Percentiles rank a stretch among this genome's conserved stretches.
These are phyloP conservation scores for Saccharomyces cerevisiae DNA, from an alignment of 805 yeast genomes.

Conservation along the genomic window DNA sequence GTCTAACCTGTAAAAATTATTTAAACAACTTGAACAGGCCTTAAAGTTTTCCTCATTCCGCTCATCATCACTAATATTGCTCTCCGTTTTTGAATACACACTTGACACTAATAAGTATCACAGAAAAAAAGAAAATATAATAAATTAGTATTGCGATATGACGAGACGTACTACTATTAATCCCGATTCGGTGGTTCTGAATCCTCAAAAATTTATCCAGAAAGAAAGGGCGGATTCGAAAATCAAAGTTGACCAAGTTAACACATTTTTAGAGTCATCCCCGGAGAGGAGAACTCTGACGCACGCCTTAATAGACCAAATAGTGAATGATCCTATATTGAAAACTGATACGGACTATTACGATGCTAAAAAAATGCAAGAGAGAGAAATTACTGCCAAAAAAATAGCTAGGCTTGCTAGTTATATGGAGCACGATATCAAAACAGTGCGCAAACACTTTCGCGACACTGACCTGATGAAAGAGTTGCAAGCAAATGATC, in stretches of 20 bases:
- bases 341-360: conserved; percentile 47
- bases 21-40: not conserved
- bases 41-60: not conserved
- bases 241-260: conserved; percentile 40
- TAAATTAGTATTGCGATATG: conserved; percentile 12
- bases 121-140: not conserved
- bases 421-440: conserved; percentile 44
- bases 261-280: conserved; percentile 48
- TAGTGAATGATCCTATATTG: conserved; percentile 61
- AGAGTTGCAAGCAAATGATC: conserved; percentile 16
- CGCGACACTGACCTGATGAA: conserved; percentile 20
- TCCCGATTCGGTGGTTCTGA: conserved; percentile 15
- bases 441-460: conserved; percentile 17
- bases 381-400: conserved; percentile 50
- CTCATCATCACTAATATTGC: not conserved
- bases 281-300: conserved; percentile 39
- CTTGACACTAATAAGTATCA: not conserved
- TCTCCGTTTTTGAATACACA: not conserved
- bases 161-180: conserved; percentile 23
- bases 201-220: conserved; percentile 26
- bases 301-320: conserved; percentile 45
- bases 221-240: conserved; percentile 39
- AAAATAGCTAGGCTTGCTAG: conserved; percentile 55
- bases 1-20: not conserved
- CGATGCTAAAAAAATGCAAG: conserved; percentile 47